phyloP scores from a whole-genome alignment of 306 rosid genomes.

The Cucurbita moschata region DNA sequence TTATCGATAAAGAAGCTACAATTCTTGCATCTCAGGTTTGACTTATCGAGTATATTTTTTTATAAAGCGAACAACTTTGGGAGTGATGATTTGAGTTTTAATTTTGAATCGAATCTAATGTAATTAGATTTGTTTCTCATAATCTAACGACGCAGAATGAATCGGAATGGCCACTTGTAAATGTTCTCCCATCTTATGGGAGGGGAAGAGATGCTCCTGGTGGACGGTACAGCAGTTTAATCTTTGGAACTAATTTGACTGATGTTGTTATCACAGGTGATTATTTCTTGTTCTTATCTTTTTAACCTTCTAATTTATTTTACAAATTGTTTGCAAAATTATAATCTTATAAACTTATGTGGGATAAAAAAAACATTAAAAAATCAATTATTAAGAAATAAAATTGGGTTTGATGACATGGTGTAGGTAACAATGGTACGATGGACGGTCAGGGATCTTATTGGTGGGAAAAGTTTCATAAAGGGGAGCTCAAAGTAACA shows the following conservation, averaged over 20 bases:
- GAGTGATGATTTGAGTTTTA: too few relatives aligned
- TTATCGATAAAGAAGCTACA: constrained; percentile 59
- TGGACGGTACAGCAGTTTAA: constrained; percentile 50
- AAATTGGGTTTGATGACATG: not conserved
- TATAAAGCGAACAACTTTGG: too few relatives aligned
- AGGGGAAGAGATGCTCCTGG: constrained; percentile 45
- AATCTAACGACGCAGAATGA: constrained; percentile 27
- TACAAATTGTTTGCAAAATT: too few relatives aligned
- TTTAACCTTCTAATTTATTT: too few relatives aligned
- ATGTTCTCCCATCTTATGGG: constrained; percentile 49
- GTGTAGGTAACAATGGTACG: constrained; percentile 57
- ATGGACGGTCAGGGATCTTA: constrained; percentile 73
- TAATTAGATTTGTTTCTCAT: not conserved
- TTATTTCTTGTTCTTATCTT: not conserved
- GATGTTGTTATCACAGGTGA: constrained; percentile 70
- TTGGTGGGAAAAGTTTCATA: constrained; percentile 54
- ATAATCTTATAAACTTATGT: too few relatives aligned
- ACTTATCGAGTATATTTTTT: not conserved
- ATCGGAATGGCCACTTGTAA: constrained; percentile 43
- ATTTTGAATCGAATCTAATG: too few relatives aligned
- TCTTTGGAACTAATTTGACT: constrained; percentile 60
- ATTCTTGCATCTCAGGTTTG: constrained; percentile 73
- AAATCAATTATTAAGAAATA: too few relatives aligned
- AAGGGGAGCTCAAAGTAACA: constrained; percentile 17
- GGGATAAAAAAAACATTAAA: too few relatives aligned